These are phyloP conservation scores for Didymellaceae sp. DNA, from an alignment of 2,329 filamentous ascomycete genomes.

Conservation along the genomic window DNA sequence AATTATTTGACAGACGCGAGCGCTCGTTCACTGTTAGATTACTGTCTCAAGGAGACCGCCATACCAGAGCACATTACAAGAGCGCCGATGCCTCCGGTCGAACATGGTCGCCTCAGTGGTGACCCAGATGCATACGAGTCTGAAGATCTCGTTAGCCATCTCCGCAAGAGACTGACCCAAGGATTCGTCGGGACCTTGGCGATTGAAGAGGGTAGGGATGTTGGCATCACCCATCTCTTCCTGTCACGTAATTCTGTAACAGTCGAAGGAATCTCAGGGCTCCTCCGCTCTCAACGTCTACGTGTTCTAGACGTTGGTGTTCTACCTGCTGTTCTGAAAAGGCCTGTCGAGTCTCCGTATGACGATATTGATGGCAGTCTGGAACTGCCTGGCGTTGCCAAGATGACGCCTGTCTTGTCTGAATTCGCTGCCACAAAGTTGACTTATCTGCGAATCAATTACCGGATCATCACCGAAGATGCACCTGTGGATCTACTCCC, in stretches of 20 bases:
- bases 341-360: conserved; percentile 29
- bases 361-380: conserved; percentile 32
- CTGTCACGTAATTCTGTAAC: conserved; percentile 63
- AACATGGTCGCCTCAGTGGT: conserved; percentile 43
- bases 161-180: conserved; percentile 49
- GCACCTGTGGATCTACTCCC: conserved; percentile 21
- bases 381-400: conserved; percentile 58
- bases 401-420: conserved; percentile 59
- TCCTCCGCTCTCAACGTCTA: conserved; percentile 59
- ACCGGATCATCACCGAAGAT: conserved; percentile 60
- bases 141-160: conserved; percentile 60
- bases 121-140: conserved; percentile 42
- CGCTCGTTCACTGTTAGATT: conserved; percentile 58
- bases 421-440: conserved; percentile 56
- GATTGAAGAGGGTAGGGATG: conserved; percentile 61
- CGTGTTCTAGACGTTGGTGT: conserved; percentile 64
- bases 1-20: conserved; percentile 65
- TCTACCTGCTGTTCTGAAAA: conserved; percentile 41
- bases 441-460: conserved; percentile 63
- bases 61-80: conserved; percentile 18
- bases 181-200: conserved; percentile 60
- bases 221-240: conserved; percentile 66
- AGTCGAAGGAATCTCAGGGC: conserved; percentile 61
- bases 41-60: conserved; percentile 53
- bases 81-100: conserved; percentile 30